A percentile compares a stretch with the other conserved stretches of the same genome.
These are phyloP conservation scores for Globisporangium radiosum DNA, from an alignment of 352 stramenopile genomes.

Conservation along the genomic window DNA sequence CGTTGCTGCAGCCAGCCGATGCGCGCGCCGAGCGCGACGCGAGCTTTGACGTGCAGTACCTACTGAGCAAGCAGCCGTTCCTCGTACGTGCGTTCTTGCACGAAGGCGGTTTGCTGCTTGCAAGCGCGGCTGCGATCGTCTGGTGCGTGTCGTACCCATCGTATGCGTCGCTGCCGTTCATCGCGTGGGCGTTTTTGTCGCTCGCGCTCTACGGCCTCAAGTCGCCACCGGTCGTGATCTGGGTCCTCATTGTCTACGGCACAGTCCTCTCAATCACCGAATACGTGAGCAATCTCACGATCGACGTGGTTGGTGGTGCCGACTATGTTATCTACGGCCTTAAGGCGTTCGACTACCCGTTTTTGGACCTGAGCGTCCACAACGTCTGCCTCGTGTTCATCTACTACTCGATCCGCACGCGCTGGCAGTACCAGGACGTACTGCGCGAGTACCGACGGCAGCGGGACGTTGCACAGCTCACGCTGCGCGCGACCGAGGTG, in stretches of 20 bases:
- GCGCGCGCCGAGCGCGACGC: slow-evolving; percentile 15
- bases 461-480: slow-evolving; percentile 14
- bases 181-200: slow-evolving; percentile 58
- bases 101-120: slow-evolving; percentile 60
- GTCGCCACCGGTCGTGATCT: slow-evolving; percentile 43
- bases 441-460: slow-evolving; percentile 23
- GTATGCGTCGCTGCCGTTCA: slow-evolving; percentile 59
- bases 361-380: slow-evolving; percentile 68
- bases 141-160: slow-evolving; percentile 84
- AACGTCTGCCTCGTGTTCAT: slow-evolving; percentile 75
- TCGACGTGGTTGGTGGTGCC: slow-evolving; percentile 25
- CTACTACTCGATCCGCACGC: slow-evolving; percentile 70
- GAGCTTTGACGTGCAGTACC: slow-evolving; percentile 34
- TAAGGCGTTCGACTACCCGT: slow-evolving; percentile 63
- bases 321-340: slow-evolving; percentile 60
- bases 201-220: slow-evolving; percentile 60
- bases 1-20: slow-evolving; percentile 12
- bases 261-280: slow-evolving; percentile 47
- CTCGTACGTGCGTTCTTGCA: slow-evolving; percentile 54
- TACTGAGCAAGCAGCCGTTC: slow-evolving; percentile 62
- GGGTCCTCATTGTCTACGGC: slow-evolving; percentile 57
- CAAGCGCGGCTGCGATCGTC: slow-evolving; percentile 54
- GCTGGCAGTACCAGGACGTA: slow-evolving; percentile 68
- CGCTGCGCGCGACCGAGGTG: background rate
- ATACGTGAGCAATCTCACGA: slow-evolving; percentile 65